Evolutionary conservation across 106 monocot genomes (phyloP), one percentile per base, ranked within the genome.

Genomic region (Apostasia ramifera): DNA sequence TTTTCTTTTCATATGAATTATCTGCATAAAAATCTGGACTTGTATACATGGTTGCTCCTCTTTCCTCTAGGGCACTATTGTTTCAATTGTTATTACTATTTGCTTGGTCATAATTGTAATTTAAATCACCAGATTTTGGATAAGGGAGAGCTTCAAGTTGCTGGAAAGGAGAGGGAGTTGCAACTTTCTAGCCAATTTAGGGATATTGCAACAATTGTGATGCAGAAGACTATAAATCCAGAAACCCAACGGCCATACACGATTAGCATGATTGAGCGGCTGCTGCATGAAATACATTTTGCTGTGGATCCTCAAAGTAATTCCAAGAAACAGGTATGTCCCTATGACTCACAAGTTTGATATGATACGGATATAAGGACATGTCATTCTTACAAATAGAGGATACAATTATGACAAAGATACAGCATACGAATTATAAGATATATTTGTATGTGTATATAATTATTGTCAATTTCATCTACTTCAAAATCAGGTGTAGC

Each of bases 211-310:
- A 90, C 98, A 57, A 92, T 98, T 51, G 87, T 98, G 8, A 93
- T 90, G 98, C 83, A 98, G 65, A 98, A 90, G 77, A 98, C 98
- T 47, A 81, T 93, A 60, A 93, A 93, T 75, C 84, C 93, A 52
- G 87, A 93, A 71, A 98, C 98, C 51, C 80, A 89, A 62, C 86
- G 84, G 14, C 97, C 97, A 61, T 97, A 97, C 66, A 92, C 92
- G 6, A 97, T 89, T 38, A 92, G 68, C 62, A 97, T 97, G 97
- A 90, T 93, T 61, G 93, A 98, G 79, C 82, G 85, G 10, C 81
- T 98, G 47, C 87, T 98, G 93, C 98, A 93, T 78, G 98, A 93
- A 66, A 93, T 98, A 68, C 98, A 98, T 79, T 98, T 93, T 76
- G 92, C 98, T 5, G 90, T 98, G 26, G 98, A 98, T 78, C 93